These are phyloP conservation scores for Pholiota conissans DNA, from an alignment of 768 basidiomycete species.

Conservation along the genomic window DNA sequence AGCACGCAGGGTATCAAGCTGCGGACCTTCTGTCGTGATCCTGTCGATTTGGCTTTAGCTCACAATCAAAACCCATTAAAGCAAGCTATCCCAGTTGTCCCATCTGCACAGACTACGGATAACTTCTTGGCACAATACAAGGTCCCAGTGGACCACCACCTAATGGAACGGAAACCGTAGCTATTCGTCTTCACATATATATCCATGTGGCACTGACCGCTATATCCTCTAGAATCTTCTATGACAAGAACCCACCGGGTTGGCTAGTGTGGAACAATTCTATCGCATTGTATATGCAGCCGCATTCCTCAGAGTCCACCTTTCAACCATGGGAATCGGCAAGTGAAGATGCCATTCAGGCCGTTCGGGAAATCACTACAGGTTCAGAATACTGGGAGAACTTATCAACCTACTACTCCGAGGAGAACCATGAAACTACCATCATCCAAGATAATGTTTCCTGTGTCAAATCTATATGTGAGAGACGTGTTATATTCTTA, in stretches of 20 bases:
- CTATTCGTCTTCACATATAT: conserved; percentile 9
- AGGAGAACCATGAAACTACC: conserved; percentile 71
- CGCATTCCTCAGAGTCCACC: conserved; percentile 47
- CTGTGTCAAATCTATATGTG: conserved; percentile 75
- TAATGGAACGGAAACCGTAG: conserved; percentile 45
- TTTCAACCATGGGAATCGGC: conserved; percentile 60
- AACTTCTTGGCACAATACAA: conserved; percentile 58
- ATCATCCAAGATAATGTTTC: conserved; percentile 72
- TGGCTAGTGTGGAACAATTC: conserved; percentile 66
- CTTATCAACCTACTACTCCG: conserved; percentile 66
- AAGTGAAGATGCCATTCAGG: conserved; percentile 49
- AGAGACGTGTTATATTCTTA: conserved; percentile 20
- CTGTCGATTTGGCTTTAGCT: conserved; percentile 60
- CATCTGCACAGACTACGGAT: conserved; percentile 51
- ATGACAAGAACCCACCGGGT: conserved; percentile 59
- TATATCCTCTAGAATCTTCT: conserved; percentile 45
- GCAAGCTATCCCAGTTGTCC: conserved; percentile 45
- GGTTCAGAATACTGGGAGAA: conserved; percentile 66
- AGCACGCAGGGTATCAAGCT: conserved; percentile 76
- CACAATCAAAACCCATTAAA: conserved; percentile 70
- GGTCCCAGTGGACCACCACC: conserved; percentile 40
- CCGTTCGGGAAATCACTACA: conserved; percentile 47
- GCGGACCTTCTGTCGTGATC: conserved; percentile 61
- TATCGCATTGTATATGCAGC: conserved; percentile 45
- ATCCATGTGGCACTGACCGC: not conserved